A percentile compares a stretch with the other conserved stretches of the same genome.
phyloP scores from a whole-genome alignment of 176 grass and related monocot genomes.

The Calamus simplicifolius region DNA sequence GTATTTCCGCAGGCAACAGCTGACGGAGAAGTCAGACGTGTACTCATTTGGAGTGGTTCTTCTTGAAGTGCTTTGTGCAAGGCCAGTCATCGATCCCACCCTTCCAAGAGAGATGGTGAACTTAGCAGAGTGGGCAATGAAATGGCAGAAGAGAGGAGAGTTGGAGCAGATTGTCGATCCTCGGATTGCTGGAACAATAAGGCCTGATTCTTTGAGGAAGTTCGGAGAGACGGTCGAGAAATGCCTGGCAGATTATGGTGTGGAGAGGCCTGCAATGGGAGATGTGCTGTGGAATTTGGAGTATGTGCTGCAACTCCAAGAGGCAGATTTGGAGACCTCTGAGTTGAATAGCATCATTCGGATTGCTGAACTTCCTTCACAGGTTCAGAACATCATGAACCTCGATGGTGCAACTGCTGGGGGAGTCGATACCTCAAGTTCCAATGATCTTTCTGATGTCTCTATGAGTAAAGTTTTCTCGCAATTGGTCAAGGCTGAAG shows the following conservation, averaged over 20 bases:
- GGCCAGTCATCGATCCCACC: slow-evolving; percentile 84
- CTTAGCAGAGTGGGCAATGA: slow-evolving; percentile 92
- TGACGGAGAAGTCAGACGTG: slow-evolving; percentile 93
- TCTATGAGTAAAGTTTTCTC: slow-evolving; percentile 91
- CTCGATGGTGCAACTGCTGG: slow-evolving; percentile 44
- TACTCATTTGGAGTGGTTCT: slow-evolving; percentile 96
- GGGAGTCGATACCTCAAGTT: slow-evolving; percentile 31
- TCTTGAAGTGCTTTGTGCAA: slow-evolving; percentile 83
- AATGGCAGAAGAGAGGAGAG: slow-evolving; percentile 81
- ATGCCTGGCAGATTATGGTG: slow-evolving; percentile 77
- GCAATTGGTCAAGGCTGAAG: slow-evolving; percentile 86
- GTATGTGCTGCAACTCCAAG: slow-evolving; percentile 80
- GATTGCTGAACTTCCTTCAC: slow-evolving; percentile 55
- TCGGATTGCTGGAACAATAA: slow-evolving; percentile 50
- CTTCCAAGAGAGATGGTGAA: slow-evolving; percentile 83
- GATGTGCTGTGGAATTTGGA: slow-evolving; percentile 94
- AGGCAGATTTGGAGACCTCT: slow-evolving; percentile 36
- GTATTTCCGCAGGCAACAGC: slow-evolving; percentile 74
- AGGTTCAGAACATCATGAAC: slow-evolving; percentile 26
- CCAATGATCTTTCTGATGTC: slow-evolving; percentile 50
- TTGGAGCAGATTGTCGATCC: slow-evolving; percentile 73
- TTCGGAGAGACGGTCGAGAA: slow-evolving; percentile 87
- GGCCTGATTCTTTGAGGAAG: slow-evolving; percentile 75
- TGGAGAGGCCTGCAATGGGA: slow-evolving; percentile 75
- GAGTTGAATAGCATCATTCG: slow-evolving; percentile 45